Conservation (phyloP, 495 filamentous ascomycete genomes). For the Xylaria sp. region DNA sequence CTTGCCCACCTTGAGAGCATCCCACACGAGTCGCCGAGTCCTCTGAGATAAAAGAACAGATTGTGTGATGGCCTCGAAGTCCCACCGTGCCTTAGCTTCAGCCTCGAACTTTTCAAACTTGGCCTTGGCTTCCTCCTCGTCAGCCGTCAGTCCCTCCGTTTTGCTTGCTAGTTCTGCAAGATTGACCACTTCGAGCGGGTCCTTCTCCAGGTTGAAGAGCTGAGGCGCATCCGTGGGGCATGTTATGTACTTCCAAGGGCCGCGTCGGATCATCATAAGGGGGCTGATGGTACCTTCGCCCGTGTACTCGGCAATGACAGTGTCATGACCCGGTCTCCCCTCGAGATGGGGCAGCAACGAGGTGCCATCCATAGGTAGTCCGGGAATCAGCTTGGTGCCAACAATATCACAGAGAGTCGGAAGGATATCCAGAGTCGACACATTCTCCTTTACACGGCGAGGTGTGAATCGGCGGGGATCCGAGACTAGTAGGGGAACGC, state of each 20-base stretch:
- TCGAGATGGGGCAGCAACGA: constrained; percentile 75
- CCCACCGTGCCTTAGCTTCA: constrained; percentile 74
- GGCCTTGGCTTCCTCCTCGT: constrained; percentile 52
- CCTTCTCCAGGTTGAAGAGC: constrained; percentile 74
- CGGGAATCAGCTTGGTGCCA: constrained; percentile 64
- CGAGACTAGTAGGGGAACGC: constrained; percentile 81
- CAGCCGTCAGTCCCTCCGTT: constrained; percentile 42
- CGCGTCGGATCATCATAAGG: constrained; percentile 88
- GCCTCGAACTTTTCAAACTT: constrained; percentile 66
- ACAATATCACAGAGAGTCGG: constrained; percentile 85
- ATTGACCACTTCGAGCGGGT: constrained; percentile 78
- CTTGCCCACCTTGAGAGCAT: constrained; percentile 71
- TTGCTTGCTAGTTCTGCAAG: constrained; percentile 58
- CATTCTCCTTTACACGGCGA: constrained; percentile 74
- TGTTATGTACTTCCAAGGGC: constrained; percentile 81
- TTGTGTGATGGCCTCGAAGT: constrained; percentile 71
- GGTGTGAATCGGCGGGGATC: constrained; percentile 71
- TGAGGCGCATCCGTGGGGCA: constrained; percentile 81
- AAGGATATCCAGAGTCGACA: constrained; percentile 85
- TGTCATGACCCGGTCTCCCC: constrained; percentile 68
- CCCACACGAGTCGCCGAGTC: constrained; percentile 73
- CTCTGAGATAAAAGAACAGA: constrained; percentile 76
- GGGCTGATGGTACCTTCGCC: constrained; percentile 86
- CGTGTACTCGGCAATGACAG: constrained; percentile 86
- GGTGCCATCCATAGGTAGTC: constrained; percentile 77